phyloP scores from a whole-genome alignment of 225 moss, liverwort and hornwort species.

The Pseudisothecium myosuroides region DNA sequence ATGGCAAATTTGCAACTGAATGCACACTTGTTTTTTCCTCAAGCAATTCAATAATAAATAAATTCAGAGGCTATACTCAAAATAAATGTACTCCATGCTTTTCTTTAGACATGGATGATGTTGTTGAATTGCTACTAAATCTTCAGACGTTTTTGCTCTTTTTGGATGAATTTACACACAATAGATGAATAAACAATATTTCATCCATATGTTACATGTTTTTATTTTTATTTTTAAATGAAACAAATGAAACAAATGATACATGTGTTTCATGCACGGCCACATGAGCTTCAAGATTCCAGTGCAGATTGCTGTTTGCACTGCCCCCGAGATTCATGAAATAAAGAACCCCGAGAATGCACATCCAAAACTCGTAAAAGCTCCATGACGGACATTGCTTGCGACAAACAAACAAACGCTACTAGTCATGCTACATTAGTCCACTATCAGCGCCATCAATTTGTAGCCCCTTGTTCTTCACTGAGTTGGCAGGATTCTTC shows the following conservation, averaged over 20 bases:
- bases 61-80: too few relatives aligned
- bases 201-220: neutral
- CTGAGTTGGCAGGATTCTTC: neutral
- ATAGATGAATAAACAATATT: neutral
- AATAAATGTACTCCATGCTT: neutral
- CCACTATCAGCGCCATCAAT: neutral
- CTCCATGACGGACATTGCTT: neutral
- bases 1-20: neutral
- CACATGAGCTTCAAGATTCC: neutral
- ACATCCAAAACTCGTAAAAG: neutral
- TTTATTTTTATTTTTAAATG: too few relatives aligned
- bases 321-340: neutral
- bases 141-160: too few relatives aligned
- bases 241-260: too few relatives aligned
- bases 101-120: neutral
- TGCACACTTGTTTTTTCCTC: neutral
- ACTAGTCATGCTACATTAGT: neutral
- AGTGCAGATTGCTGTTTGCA: neutral
- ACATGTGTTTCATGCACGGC: neutral
- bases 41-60: neutral
- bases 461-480: neutral
- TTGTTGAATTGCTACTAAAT: neutral
- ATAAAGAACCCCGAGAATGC: neutral
- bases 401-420: too few relatives aligned
- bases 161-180: neutral